Evolutionary conservation across 78 protist species (phyloP).

Genomic region (Cyanophora paradoxa): DNA sequence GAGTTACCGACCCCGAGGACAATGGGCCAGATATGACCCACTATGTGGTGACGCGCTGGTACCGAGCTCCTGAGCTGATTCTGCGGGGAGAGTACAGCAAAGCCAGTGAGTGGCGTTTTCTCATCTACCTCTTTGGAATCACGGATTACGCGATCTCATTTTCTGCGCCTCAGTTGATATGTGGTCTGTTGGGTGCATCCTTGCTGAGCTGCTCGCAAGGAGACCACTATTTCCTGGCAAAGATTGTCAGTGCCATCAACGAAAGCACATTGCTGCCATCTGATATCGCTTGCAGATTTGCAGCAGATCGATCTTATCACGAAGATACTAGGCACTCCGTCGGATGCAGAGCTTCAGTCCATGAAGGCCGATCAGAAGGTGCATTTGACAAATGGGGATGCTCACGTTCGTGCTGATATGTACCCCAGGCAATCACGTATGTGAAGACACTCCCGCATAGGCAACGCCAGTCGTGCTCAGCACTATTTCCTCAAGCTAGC

Average conservation of each 20-base stretch:
- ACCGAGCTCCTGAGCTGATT: neutral
- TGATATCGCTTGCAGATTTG: no score
- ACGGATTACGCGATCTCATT: no score
- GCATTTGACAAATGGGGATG: neutral
- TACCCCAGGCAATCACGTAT: no score
- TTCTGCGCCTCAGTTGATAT: slow-evolving; percentile 67
- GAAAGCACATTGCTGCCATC: no score
- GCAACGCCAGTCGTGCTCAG: neutral
- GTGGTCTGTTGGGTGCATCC: slow-evolving; percentile 77
- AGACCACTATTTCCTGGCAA: neutral
- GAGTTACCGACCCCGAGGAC: slow-evolving; percentile 43
- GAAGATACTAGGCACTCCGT: slow-evolving; percentile 67
- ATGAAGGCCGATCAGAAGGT: neutral
- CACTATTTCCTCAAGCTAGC: neutral
- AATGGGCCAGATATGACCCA: neutral
- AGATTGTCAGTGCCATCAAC: no score
- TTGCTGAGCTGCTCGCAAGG: slow-evolving; percentile 62
- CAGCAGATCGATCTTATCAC: slow-evolving; percentile 67
- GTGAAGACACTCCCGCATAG: no score
- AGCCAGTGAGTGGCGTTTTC: neutral
- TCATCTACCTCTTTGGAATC: neutral
- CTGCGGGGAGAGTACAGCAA: neutral
- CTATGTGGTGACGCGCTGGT: neutral
- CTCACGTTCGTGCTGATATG: neutral
- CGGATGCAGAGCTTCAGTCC: slow-evolving; percentile 60